Base-by-base conservation (phyloP, 192 early-diverging fungal species). In the Powellomyces hirtus region DNA sequence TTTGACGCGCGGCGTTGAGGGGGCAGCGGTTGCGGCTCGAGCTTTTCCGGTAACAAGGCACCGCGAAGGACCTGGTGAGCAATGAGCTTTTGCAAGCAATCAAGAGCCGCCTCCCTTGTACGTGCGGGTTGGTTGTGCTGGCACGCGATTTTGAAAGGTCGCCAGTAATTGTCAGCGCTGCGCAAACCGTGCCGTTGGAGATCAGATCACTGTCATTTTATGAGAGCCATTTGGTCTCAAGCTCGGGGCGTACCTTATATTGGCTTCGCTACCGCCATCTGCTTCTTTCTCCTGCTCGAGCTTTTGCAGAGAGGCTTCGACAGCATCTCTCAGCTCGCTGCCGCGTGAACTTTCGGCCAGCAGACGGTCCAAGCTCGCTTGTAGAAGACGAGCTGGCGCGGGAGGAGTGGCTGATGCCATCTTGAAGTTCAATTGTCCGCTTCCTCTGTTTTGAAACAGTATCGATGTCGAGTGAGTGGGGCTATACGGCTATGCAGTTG, bases 91-190 rank as follows among this genome's bases (percentile, higher is more conserved):
- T 85, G 78, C 27, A 87, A 34, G 20, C 62, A 52, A 66, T 84
- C 80, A 18, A 88, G 74, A 11, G 86, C 74, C 24, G 68, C 64
- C 53, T 88, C 83, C 16, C 81, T 69, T 14, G 80, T 38, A 14
- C 62, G 45, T 10, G 64, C 37, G 1, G 79, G 51, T 31, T 73
- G 65, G 46, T 40, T 34, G 7, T 70, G 59, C 5, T 76, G 70
- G 14, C 72, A 72, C 13, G 77, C 73, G 11, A 79, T 55, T 62
- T 73, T 62, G 73, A 85, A 75, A 0, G 79, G 69, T 27, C 59
- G 55, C 85, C 85, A 86, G 59, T 73, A 84, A 31, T 51, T 44
- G 66, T 86, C 83, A 30, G 82, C 82, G 24, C 79, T 81, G 49
- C 26, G 29, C n/a, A n/a, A n/a, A n/a, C n/a, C n/a, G n/a, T n/a